Evolutionary conservation across 768 basidiomycete species (phyloP).

Genomic region (Amanita rubescens): DNA sequence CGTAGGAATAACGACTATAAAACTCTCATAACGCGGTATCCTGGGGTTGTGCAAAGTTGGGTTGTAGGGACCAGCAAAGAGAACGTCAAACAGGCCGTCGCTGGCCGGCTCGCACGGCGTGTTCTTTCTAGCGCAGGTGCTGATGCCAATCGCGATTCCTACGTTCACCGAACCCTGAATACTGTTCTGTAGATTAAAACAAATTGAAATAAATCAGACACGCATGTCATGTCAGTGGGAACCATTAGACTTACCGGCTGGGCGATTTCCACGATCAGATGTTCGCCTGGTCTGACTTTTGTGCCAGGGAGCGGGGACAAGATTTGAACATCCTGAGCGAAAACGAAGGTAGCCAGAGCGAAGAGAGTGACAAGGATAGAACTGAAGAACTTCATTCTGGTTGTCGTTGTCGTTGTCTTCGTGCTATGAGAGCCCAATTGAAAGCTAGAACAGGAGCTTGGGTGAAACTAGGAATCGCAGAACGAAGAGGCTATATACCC

Average conservation of each 20-base stretch:
- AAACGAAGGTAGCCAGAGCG: background rate
- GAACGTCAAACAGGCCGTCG: conserved; percentile 30
- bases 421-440: background rate
- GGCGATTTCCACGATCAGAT: background rate
- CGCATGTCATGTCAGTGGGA: background rate
- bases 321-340: background rate
- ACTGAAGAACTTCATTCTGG: background rate
- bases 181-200: background rate
- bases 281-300: background rate
- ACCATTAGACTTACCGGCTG: background rate
- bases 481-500: background rate
- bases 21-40: conserved; percentile 36
- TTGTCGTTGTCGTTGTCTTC: background rate
- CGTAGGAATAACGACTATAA: conserved; percentile 33
- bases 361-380: background rate
- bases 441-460: background rate
- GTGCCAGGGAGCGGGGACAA: background rate
- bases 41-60: conserved; percentile 24
- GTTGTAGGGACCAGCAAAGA: conserved; percentile 39
- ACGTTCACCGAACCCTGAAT: background rate
- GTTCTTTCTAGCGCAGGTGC: conserved; percentile 23
- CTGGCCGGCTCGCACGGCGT: conserved; percentile 16
- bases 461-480: too few relatives aligned
- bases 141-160: conserved; percentile 41
- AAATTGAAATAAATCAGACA: too few relatives aligned